phyloP scores from a whole-genome alignment of 1,284 basidiomycete species.

The Trametes sp. region DNA sequence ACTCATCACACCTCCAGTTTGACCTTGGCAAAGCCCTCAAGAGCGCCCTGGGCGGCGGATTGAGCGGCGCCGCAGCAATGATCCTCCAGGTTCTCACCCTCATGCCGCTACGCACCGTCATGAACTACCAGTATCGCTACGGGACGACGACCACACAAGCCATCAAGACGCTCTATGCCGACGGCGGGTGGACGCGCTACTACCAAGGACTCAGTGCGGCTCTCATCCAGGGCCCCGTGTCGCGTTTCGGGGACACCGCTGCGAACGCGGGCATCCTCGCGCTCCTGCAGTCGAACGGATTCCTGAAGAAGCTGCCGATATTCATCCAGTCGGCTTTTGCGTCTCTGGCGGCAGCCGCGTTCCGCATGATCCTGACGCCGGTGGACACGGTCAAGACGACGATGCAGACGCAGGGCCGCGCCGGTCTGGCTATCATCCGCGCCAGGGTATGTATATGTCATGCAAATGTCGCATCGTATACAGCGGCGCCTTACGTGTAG shows the following conservation, averaged over 20 bases:
- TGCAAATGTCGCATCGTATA: not conserved
- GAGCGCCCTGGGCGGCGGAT: slow-evolving; percentile 83
- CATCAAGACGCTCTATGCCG: slow-evolving; percentile 70
- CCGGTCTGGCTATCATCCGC: slow-evolving; percentile 69
- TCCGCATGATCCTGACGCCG: slow-evolving; percentile 86
- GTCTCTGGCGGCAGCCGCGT: slow-evolving; percentile 73
- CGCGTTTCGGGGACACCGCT: slow-evolving; percentile 90
- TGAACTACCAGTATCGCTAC: slow-evolving; percentile 92
- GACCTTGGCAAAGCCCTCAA: slow-evolving; percentile 78
- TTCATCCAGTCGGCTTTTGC: slow-evolving; percentile 77
- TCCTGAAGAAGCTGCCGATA: slow-evolving; percentile 67
- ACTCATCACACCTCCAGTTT: slow-evolving; percentile 56
- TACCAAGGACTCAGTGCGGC: slow-evolving; percentile 87
- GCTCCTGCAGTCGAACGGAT: slow-evolving; percentile 73
- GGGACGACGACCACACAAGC: slow-evolving; percentile 78
- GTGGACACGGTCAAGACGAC: slow-evolving; percentile 94
- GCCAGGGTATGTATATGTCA: slow-evolving; percentile 56
- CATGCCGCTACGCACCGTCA: slow-evolving; percentile 88
- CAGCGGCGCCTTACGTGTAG: not conserved
- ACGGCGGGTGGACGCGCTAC: slow-evolving; percentile 83
- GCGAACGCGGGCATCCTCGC: slow-evolving; percentile 85
- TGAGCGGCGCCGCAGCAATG: slow-evolving; percentile 83
- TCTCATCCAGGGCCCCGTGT: slow-evolving; percentile 78
- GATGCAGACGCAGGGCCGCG: slow-evolving; percentile 85
- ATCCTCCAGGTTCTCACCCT: slow-evolving; percentile 86